Base-by-base conservation (phyloP, 345 rosid species). In the Gynandropsis gynandra region DNA sequence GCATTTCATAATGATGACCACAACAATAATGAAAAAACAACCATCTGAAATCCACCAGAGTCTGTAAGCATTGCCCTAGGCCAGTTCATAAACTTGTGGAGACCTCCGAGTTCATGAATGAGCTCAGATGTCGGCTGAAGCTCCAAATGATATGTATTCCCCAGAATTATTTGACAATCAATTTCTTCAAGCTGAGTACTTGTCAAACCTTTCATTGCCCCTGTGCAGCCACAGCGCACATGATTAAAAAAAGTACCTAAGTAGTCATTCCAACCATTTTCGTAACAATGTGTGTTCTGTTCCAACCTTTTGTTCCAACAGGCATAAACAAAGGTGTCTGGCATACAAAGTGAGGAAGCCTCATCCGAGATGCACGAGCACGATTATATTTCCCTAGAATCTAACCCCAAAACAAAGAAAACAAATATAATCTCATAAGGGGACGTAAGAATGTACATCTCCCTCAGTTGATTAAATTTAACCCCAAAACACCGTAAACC, bases 41-140 rank as follows among this genome's bases (percentile, higher is more conserved):
- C 95, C 95, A 85, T 85, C 56, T 85, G 95, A 74, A 85, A 85
- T 71, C 95, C 95, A 54, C 95, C 95, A 10, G 95, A 85, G 54
- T 85, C 95, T 7, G 95, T 85, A 66, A 85, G 89, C 52, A 85
- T 37, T 7, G 86, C 89, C 65, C 89, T 69, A 56, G 83, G 84
- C 95, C 95, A 85, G 66, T 79, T 81, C 89, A 85, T 85, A 59
- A 79, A 85, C 53, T 77, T 81, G 69, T 81, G 95, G 45, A 85
- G 84, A 61, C 89, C 89, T 5, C 89, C 89, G 61, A 85, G 63
- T 52, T 85, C 89, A 65, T 79, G 76, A 46, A 85, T 77, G 52
- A 81, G 79, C 73, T 85, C 82, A 35, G 86, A 85, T 0, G 86
- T 85, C 50, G 95, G 95, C 47, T 86, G 82, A 20, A 85, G 86